Conservation (phyloP, 768 basidiomycete species). For the Termitomyces sp. region DNA sequence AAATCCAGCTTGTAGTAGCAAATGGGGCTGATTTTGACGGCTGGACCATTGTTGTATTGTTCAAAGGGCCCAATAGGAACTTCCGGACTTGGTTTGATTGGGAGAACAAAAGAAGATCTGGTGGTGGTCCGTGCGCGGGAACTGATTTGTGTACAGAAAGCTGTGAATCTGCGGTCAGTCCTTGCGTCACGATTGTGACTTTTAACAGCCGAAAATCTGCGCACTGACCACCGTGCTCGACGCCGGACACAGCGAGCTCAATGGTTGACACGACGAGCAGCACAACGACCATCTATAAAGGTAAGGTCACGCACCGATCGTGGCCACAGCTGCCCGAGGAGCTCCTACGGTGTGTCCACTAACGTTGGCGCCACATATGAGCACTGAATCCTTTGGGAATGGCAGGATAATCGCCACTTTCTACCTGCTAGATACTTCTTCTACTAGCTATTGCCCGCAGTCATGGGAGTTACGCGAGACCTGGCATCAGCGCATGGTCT, state of each 20-base stretch:
- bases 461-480: slow-evolving; percentile 42
- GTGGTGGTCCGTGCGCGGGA: slow-evolving; percentile 40
- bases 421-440: slow-evolving; percentile 46
- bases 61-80: no score
- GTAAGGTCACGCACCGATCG: slow-evolving; percentile 50
- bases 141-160: slow-evolving; percentile 18
- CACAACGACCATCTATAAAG: slow-evolving; percentile 39
- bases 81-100: background rate
- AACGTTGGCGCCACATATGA: slow-evolving; percentile 26
- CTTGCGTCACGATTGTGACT: slow-evolving; percentile 26
- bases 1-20: background rate
- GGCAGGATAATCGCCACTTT: slow-evolving; percentile 54
- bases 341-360: slow-evolving; percentile 47
- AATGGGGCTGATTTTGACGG: background rate
- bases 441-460: slow-evolving; percentile 41
- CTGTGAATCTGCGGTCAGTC: slow-evolving; percentile 23
- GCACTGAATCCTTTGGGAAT: slow-evolving; percentile 7
- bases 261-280: slow-evolving; percentile 22
- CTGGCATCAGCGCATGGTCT: slow-evolving; percentile 63
- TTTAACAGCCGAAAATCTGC: slow-evolving; percentile 30
- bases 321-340: slow-evolving; percentile 62
- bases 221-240: slow-evolving; percentile 38
- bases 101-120: background rate
- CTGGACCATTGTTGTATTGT: background rate
- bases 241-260: slow-evolving; percentile 14